Conservation (phyloP, 2,329 filamentous ascomycete species). For the Emericellopsis cladophorae region DNA sequence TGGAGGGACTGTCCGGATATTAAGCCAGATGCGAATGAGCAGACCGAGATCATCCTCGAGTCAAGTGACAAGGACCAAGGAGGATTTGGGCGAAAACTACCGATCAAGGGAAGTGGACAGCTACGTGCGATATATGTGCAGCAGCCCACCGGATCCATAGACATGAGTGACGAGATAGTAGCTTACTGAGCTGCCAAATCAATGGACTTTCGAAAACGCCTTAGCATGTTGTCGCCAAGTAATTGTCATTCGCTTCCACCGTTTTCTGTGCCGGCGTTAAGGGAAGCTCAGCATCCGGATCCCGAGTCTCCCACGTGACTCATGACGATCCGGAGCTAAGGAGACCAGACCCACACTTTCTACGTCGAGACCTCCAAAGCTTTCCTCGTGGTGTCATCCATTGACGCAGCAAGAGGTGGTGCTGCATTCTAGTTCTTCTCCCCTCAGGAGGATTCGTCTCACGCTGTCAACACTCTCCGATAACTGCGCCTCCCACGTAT, state of each 20-base stretch:
- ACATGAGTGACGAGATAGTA: too few species aligned
- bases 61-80: constrained; percentile 9
- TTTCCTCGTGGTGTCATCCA: constrained; percentile 2
- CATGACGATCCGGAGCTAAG: too few species aligned
- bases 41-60: constrained; percentile 7
- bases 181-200: too few species aligned
- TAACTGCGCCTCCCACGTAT: too few species aligned
- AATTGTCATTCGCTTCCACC: background rate
- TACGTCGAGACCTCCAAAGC: background rate
- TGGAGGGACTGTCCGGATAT: constrained; percentile 58
- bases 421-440: background rate
- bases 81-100: constrained; percentile 3
- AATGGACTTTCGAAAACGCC: too few species aligned
- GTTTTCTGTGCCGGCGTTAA: background rate
- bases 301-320: background rate
- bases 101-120: constrained; percentile 33
- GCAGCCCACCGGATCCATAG: too few species aligned
- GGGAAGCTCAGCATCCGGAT: background rate
- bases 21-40: constrained; percentile 8
- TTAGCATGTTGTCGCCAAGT: background rate
- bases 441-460: too few species aligned
- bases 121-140: constrained; percentile 15
- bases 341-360: background rate
- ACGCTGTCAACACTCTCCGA: too few species aligned
- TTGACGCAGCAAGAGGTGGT: background rate